These are phyloP conservation scores for Gyromitra esculenta DNA, from an alignment of 2,329 filamentous ascomycete species.

Conservation along the genomic window DNA sequence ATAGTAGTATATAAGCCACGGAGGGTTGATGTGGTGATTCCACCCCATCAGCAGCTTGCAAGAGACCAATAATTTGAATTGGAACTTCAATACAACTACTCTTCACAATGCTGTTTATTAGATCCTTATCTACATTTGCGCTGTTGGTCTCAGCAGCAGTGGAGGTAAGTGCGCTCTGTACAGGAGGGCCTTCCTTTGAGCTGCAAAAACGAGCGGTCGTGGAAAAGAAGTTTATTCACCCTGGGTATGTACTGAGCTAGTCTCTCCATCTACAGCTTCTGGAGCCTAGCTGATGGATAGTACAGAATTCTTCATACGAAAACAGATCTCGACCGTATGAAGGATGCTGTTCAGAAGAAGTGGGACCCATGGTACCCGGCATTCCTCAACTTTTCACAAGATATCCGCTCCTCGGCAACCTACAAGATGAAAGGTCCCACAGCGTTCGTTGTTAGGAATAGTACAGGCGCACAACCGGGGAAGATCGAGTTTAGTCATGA, in stretches of 20 bases:
- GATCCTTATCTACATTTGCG: neutral
- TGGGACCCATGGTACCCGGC: constrained; percentile 25
- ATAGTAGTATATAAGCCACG: neutral
- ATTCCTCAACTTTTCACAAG: constrained; percentile 4
- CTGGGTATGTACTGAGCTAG: constrained; percentile 9
- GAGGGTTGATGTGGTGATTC: neutral
- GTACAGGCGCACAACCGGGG: constrained; percentile 1
- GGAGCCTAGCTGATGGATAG: neutral
- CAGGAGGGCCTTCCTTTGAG: neutral
- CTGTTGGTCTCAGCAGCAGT: constrained; percentile 1
- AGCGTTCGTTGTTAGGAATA: constrained; percentile 15
- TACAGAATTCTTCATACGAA: constrained; percentile 27
- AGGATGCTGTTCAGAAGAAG: constrained; percentile 4
- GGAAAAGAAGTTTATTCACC: constrained; percentile 18
- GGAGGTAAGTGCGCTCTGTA: neutral
- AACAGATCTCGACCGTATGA: constrained; percentile 18
- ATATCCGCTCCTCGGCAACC: neutral
- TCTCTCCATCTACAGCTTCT: neutral
- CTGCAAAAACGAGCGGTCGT: neutral
- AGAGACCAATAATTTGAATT: neutral
- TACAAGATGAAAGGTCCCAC: constrained; percentile 18
- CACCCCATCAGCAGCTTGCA: neutral
- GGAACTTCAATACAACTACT: neutral
- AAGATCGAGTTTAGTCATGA: constrained; percentile 22
- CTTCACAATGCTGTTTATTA: constrained; percentile 12